Evolutionary conservation across 2,329 filamentous ascomycete species (phyloP), one percentile per base, ranked within the genome.

Genomic region (Parascedosporium putredinis): DNA sequence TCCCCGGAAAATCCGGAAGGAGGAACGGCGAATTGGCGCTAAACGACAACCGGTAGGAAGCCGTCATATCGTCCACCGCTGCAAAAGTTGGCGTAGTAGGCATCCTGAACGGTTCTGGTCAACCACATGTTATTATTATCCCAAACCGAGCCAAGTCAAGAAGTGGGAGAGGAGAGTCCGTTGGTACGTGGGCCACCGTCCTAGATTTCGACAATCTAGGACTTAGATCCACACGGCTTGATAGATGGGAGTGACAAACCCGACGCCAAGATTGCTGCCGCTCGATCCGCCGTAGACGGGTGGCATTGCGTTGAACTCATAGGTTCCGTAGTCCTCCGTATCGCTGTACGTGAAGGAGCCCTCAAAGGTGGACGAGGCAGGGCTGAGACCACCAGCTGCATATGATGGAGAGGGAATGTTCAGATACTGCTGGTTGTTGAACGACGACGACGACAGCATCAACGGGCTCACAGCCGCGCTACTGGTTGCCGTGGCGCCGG

Each of bases 301-400:
- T 65, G 72, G 57, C 62, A 65, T 63, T 58, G 59, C 60, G 53
- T 58, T 60, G 62, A 74, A 62, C 56, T 77, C 74, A 61, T 69
- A 78, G 42, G 71, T 63, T 52, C 64, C 63, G 54, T 70, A 75
- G 54, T 82, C 78, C 51, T 81, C 79, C 44, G 72, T 70, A 57
- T 83, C 79, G 65, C 79, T 83, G 65, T 81, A 83, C 25, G 74
- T 70, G 53, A 79, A 68, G 24, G 79, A 81, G n/a, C 77, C 69
- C 62, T 81, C 74, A 60, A 76, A 81, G 16, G 74, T 79, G 52
- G 79, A 83, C 25, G 78, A 79, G 20, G 78, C 75, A 47, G 79
- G 79, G 60, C 78, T 83, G 60, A 80, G 82, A 51, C 72, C 72
- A 50, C 71, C 72, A 47, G 67, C 71, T 47, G 67, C 69, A 54